Conservation (phyloP, 345 rosid genomes). For the Dipteronia sinensis region DNA sequence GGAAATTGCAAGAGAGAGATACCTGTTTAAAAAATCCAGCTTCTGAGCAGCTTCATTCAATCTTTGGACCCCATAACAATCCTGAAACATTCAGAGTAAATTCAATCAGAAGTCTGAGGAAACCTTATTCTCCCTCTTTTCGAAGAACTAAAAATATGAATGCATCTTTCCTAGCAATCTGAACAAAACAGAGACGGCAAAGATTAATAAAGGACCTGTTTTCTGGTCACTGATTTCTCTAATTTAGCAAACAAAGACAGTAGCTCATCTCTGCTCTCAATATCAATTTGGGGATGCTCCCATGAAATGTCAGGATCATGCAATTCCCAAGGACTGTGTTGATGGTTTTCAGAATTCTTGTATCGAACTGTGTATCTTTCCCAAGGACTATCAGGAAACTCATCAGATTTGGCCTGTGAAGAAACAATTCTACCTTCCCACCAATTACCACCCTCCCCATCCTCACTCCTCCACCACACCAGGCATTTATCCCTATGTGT, state of each 20-base stretch:
- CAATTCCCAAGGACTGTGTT: constrained; percentile 97
- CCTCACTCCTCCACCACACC: constrained; percentile 87
- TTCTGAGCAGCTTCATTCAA: constrained; percentile 77
- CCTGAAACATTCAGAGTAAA: constrained; percentile 53
- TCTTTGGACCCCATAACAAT: constrained; percentile 70
- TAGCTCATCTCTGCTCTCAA: constrained; percentile 47
- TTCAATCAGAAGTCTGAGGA: neutral
- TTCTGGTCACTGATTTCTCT: constrained; percentile 53
- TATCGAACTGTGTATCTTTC: constrained; percentile 68
- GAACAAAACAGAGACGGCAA: neutral
- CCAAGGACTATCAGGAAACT: constrained; percentile 95
- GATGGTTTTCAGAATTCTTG: constrained; percentile 50
- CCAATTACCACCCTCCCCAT: constrained; percentile 79
- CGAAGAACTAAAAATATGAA: neutral
- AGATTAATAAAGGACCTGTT: constrained; percentile 48
- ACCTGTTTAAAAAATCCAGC: constrained; percentile 81
- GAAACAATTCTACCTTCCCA: constrained; percentile 76
- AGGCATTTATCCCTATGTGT: constrained; percentile 63
- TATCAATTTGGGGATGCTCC: constrained; percentile 65
- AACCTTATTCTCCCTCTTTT: neutral
- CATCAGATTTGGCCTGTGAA: constrained; percentile 56
- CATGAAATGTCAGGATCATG: constrained; percentile 57
- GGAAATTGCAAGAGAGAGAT: constrained; percentile 1
- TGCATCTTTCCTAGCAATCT: neutral
- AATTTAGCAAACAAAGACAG: constrained; percentile 57